phyloP scores from a whole-genome alignment of 306 rosid species.

The Sophora flavescens region DNA sequence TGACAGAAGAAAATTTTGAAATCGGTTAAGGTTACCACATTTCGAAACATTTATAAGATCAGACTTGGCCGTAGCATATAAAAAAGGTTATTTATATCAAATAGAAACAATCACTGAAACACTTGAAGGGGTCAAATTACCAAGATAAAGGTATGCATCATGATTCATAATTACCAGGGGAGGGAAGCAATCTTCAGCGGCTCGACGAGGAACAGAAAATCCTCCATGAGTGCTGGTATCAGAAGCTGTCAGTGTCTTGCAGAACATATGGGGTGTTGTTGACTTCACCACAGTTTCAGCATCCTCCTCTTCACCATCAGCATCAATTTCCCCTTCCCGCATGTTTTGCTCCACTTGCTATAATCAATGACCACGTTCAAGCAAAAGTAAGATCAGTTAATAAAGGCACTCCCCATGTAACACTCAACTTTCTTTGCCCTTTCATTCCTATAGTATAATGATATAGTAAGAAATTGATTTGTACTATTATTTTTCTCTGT shows the following conservation, averaged over 20 bases:
- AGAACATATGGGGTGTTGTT: slow-evolving; percentile 96
- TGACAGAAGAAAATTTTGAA: background rate
- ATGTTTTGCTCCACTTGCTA: slow-evolving; percentile 68
- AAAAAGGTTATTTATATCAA: slow-evolving; percentile 22
- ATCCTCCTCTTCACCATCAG: slow-evolving; percentile 75
- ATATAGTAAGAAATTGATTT: background rate
- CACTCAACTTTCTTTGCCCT: background rate
- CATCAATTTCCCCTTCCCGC: slow-evolving; percentile 62
- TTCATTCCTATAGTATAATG: background rate
- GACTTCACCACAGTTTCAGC: slow-evolving; percentile 71
- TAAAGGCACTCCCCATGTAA: slow-evolving; percentile 16
- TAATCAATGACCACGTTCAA: slow-evolving; percentile 39
- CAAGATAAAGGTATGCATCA: background rate
- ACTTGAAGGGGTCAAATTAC: background rate
- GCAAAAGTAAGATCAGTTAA: slow-evolving; percentile 40
- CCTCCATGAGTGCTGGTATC: slow-evolving; percentile 99
- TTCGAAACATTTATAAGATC: slow-evolving; percentile 21
- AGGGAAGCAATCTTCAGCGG: slow-evolving; percentile 99
- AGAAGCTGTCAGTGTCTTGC: slow-evolving; percentile 98
- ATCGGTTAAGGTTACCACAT: background rate
- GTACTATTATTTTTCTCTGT: background rate
- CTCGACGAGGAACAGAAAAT: slow-evolving; percentile 97
- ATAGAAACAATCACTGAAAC: slow-evolving; percentile 5
- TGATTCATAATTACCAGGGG: slow-evolving; percentile 70
- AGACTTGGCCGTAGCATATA: slow-evolving; percentile 1